Base-by-base conservation (phyloP, 1,139 yeast species). In the Protomyces arabidopsidicola region DNA sequence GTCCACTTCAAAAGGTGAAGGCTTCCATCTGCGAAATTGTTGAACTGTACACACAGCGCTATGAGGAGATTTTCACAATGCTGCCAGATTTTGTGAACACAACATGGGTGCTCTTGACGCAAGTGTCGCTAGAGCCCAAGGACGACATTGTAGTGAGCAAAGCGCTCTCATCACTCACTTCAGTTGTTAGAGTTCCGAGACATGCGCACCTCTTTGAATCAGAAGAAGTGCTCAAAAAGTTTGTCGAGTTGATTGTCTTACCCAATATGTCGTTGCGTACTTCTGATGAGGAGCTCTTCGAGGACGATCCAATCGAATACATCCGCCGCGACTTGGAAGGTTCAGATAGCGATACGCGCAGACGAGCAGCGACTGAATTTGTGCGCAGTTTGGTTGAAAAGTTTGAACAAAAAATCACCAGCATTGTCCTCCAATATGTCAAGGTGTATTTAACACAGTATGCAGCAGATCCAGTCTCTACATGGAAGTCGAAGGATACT, bases 271-370 rank as follows among this genome's bases (percentile, higher is more conserved):
- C 86, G 22, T 81, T 93, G 64, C 71, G 86, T 14, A 91, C 87
- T 65, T 81, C 87, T 4, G 99, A 95, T 73, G 90, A 90, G 71
- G 98, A 95, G 74, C 75, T 86, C 68, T 93, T 95, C 75, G 98
- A 93, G 75, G 98, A 95, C 75, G 98, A 95, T 72, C 98, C 98
- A 50, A 87, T 93, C 62, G 95, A 89, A 71, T 95, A 81, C 72
- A 93, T 90, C 20, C 82, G 98, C 71, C 82, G 96, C 66, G 98
- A 95, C 75, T 78, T 95, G 64, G 98, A 93, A 76, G 98, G 98
- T 2, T 86, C 96, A 0, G 98, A 93, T 72, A 84, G 87, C 45
- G 98, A 91, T 71, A 87, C 97, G 1, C 83, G 98, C 75, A 82
- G 98, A 75, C 84, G 95, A 70, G 85, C 97, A 0, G 87, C 97